phyloP scores from a whole-genome alignment of 768 basidiomycete genomes.

The Macrocybe gigantea region DNA sequence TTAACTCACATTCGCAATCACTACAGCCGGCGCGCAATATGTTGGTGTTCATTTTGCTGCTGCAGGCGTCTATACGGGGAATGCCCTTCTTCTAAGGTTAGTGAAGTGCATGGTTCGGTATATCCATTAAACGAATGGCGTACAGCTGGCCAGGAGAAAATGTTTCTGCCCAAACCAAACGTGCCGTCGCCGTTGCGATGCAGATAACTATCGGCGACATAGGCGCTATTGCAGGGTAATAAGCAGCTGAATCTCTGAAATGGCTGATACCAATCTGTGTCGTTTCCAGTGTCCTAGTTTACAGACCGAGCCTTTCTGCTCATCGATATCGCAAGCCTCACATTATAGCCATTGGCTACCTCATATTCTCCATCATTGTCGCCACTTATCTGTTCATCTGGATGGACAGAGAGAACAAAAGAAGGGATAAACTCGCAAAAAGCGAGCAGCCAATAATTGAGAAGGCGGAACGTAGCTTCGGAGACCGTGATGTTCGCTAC shows the following conservation, averaged over 20 bases:
- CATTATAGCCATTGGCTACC: constrained; percentile 54
- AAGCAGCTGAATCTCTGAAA: background rate
- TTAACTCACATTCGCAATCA: background rate
- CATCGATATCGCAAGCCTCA: constrained; percentile 50
- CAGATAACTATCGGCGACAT: constrained; percentile 61
- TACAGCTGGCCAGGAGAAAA: constrained; percentile 58
- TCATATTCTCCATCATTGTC: constrained; percentile 40
- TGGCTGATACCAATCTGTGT: background rate
- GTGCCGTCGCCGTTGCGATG: constrained; percentile 55
- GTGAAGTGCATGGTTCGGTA: background rate
- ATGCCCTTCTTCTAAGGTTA: constrained; percentile 49
- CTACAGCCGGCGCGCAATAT: constrained; percentile 46
- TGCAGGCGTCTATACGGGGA: constrained; percentile 53
- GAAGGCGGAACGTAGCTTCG: constrained; percentile 23
- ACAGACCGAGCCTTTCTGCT: constrained; percentile 40
- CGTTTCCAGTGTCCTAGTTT: constrained; percentile 42
- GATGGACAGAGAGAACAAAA: constrained; percentile 46
- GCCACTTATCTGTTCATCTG: constrained; percentile 37
- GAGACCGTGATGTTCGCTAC: constrained; percentile 34
- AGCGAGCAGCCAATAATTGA: constrained; percentile 14
- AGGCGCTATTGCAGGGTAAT: constrained; percentile 49
- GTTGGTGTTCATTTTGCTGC: constrained; percentile 51
- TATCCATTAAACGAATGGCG: background rate
- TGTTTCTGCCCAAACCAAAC: constrained; percentile 63
- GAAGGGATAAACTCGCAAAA: constrained; percentile 27